Evolutionary conservation across 2,329 filamentous ascomycete genomes (phyloP).

Genomic region (Pyrenophora graminea): DNA sequence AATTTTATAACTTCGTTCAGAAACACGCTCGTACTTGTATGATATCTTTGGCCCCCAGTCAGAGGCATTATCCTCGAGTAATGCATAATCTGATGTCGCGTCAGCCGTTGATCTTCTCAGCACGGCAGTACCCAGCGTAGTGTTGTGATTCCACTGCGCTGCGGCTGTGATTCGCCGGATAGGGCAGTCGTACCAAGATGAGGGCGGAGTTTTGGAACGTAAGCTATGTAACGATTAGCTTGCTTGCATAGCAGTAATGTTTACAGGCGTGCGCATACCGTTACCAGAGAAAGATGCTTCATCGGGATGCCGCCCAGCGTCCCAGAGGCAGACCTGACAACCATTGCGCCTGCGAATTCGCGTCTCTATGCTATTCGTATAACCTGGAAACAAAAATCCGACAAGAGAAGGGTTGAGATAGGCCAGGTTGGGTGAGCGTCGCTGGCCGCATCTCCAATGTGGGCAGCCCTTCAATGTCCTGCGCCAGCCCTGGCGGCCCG

Average conservation of each 20-base stretch:
- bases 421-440: too few species aligned
- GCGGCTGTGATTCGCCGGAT: constrained; percentile 2
- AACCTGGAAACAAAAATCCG: too few species aligned
- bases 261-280: constrained; percentile 52
- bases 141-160: constrained; percentile 1
- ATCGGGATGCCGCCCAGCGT: constrained; percentile 61
- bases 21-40: constrained; percentile 91
- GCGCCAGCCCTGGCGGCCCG: constrained; percentile 1
- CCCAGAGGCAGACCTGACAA: constrained; percentile 10
- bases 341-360: constrained; percentile 6
- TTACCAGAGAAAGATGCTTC: constrained; percentile 70
- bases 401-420: too few species aligned
- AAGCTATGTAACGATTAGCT: constrained; percentile 58
- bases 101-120: constrained; percentile 6
- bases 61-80: constrained; percentile 94
- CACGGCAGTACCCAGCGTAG: not conserved
- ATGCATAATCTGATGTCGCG: constrained; percentile 73
- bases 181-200: constrained; percentile 62
- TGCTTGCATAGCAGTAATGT: not conserved
- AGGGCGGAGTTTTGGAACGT: constrained; percentile 80
- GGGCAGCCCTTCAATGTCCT: not conserved
- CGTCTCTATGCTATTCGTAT: not conserved
- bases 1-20: constrained; percentile 92
- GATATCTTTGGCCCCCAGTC: constrained; percentile 81
- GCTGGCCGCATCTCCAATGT: too few species aligned